Evolutionary conservation across 108 stramenopile species (phyloP).

Genomic region (Nitzschia putrida): DNA sequence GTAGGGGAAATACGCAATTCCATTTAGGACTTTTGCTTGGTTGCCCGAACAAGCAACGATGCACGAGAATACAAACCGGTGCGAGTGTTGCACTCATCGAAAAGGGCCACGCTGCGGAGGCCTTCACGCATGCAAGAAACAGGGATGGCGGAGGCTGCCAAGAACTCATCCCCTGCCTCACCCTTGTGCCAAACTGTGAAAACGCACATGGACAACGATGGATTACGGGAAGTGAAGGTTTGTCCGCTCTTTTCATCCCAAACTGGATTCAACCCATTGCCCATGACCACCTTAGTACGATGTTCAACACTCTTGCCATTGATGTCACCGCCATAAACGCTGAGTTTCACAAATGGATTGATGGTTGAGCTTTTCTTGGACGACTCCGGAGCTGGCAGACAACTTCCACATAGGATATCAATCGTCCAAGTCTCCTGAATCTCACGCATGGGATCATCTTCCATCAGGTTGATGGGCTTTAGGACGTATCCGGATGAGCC

Average conservation of each 20-base stretch:
- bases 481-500: constrained; percentile 94
- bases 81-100: constrained; percentile 65
- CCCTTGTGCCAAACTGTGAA: constrained; percentile 71
- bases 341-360: constrained; percentile 67
- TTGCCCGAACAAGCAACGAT: constrained; percentile 56
- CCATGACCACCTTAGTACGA: constrained; percentile 59
- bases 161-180: constrained; percentile 60
- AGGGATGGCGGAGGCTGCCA: constrained; percentile 73
- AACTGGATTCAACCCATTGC: constrained; percentile 92
- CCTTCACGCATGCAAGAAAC: constrained; percentile 73
- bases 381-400: constrained; percentile 59
- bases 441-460: constrained; percentile 37
- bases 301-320: constrained; percentile 33
- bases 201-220: constrained; percentile 67
- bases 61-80: constrained; percentile 71
- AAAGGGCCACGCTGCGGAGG: constrained; percentile 69
- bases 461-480: constrained; percentile 73
- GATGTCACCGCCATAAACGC: constrained; percentile 66
- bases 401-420: constrained; percentile 67
- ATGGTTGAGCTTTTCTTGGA: constrained; percentile 22
- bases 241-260: constrained; percentile 70
- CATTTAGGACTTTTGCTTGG: constrained; percentile 2
- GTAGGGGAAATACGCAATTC: neutral
- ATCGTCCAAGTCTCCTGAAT: constrained; percentile 56
- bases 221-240: constrained; percentile 61